These are phyloP conservation scores for Leishmania gerbilli DNA, from an alignment of 208 protist species.

Conservation along the genomic window DNA sequence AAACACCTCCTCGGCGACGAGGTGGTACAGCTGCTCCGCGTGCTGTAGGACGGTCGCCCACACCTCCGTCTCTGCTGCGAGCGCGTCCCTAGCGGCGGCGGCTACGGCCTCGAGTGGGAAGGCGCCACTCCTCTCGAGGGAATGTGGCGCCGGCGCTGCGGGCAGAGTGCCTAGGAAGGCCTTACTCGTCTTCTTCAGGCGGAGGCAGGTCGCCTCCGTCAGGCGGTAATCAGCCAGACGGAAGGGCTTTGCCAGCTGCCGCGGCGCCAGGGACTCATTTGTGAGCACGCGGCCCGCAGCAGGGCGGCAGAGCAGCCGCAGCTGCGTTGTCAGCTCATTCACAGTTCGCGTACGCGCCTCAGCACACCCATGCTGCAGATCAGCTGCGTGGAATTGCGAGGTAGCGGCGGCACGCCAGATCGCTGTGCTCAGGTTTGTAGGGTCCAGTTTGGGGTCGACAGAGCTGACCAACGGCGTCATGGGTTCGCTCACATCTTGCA, in stretches of 20 bases:
- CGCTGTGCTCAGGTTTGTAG: conserved; percentile 8
- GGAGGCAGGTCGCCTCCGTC: conserved; percentile 22
- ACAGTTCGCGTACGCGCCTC: conserved; percentile 6
- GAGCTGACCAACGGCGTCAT: conserved; percentile 4
- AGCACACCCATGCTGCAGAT: not conserved
- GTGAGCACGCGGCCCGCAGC: conserved; percentile 32
- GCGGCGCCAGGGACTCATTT: conserved; percentile 49
- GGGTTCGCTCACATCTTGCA: conserved; percentile 47
- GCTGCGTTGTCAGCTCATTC: conserved; percentile 9
- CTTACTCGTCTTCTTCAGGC: conserved; percentile 46
- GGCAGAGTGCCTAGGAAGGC: conserved; percentile 23
- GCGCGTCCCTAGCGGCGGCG: conserved; percentile 7
- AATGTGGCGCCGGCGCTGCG: not conserved
- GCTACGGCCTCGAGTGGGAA: not conserved
- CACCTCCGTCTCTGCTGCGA: conserved; percentile 52
- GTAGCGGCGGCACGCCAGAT: conserved; percentile 13
- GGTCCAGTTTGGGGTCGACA: not conserved
- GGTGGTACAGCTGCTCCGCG: conserved; percentile 36
- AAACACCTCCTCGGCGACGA: conserved; percentile 52
- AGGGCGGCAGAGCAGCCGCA: conserved; percentile 23
- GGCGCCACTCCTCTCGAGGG: not conserved
- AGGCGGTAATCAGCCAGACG: conserved; percentile 72
- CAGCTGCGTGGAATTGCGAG: not conserved
- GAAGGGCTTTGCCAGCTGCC: conserved; percentile 58
- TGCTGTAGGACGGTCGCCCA: conserved; percentile 49